Conservation (phyloP, 2,329 filamentous ascomycete genomes). For the Diaporthe sp. region DNA sequence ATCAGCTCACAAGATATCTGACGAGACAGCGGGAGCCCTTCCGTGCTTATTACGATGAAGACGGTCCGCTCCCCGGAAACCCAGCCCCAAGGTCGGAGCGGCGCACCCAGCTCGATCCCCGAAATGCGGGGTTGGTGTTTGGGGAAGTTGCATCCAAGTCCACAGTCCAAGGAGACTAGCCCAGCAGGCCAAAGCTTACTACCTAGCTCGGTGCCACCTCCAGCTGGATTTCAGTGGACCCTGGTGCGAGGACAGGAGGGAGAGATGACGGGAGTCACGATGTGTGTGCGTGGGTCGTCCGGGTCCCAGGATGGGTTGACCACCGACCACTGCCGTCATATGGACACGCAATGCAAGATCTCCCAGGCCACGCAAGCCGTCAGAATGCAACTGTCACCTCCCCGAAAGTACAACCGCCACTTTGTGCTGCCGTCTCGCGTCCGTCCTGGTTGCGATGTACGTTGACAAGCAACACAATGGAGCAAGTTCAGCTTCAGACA, state of each 20-base stretch:
- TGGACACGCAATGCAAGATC: neutral
- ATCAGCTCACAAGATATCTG: neutral
- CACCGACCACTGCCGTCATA: neutral
- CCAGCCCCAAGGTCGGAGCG: slow-evolving; percentile 11
- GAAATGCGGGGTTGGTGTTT: slow-evolving; percentile 31
- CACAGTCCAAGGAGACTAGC: neutral
- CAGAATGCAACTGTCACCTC: neutral
- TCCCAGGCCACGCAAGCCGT: neutral
- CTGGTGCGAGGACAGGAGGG: neutral
- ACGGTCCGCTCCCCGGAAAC: slow-evolving; percentile 11
- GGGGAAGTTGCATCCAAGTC: slow-evolving; percentile 4
- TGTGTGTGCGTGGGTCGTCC: neutral
- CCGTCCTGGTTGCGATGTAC: neutral
- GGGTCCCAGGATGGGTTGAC: too few species aligned
- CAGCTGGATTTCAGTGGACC: slow-evolving; percentile 4
- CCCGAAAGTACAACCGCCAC: too few species aligned
- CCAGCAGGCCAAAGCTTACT: neutral
- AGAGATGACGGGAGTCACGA: neutral
- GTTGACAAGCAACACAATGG: neutral
- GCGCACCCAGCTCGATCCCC: slow-evolving; percentile 22
- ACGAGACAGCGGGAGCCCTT: neutral
- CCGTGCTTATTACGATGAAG: neutral
- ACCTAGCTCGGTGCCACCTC: neutral
- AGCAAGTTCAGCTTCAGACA: neutral
- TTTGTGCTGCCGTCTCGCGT: neutral